Conservation (phyloP, 352 stramenopile genomes). For the Globisporangium radiosum region DNA sequence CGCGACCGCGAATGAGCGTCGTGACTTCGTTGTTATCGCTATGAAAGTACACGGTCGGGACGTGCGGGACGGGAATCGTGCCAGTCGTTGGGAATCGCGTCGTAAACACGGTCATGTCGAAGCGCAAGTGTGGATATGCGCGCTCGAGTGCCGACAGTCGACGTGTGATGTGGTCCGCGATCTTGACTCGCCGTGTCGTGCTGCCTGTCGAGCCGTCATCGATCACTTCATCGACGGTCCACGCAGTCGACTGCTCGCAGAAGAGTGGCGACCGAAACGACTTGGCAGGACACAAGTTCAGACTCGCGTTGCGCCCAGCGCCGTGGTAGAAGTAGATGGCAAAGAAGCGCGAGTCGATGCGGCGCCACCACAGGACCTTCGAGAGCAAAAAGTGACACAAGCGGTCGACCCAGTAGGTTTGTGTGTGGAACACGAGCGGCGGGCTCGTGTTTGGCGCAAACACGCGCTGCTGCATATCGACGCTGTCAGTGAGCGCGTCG, state of each 20-base stretch:
- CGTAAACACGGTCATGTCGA: slow-evolving; percentile 21
- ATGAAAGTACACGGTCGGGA: not conserved
- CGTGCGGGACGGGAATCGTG: slow-evolving; percentile 4
- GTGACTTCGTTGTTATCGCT: slow-evolving; percentile 23
- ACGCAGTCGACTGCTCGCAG: not conserved
- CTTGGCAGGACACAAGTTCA: not conserved
- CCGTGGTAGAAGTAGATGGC: slow-evolving; percentile 15
- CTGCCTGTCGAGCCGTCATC: slow-evolving; percentile 4
- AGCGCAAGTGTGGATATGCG: slow-evolving; percentile 19
- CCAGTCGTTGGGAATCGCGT: not conserved
- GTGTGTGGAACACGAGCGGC: slow-evolving; percentile 9
- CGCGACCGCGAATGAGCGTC: slow-evolving; percentile 24
- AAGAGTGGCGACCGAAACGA: not conserved
- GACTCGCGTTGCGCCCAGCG: not conserved
- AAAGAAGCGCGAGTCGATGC: slow-evolving; percentile 18
- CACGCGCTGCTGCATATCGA: not conserved
- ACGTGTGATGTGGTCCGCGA: slow-evolving; percentile 19
- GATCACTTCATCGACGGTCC: not conserved
- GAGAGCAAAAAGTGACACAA: slow-evolving; percentile 17
- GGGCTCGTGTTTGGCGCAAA: not conserved
- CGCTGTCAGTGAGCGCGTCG: slow-evolving; percentile 18
- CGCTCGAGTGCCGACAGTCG: slow-evolving; percentile 17
- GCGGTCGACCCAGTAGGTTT: slow-evolving; percentile 24
- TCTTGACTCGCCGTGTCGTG: not conserved
- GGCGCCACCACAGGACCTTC: slow-evolving; percentile 10